These are phyloP conservation scores for Phytophthora hybrid DNA, from an alignment of 352 stramenopile genomes.

Conservation along the genomic window DNA sequence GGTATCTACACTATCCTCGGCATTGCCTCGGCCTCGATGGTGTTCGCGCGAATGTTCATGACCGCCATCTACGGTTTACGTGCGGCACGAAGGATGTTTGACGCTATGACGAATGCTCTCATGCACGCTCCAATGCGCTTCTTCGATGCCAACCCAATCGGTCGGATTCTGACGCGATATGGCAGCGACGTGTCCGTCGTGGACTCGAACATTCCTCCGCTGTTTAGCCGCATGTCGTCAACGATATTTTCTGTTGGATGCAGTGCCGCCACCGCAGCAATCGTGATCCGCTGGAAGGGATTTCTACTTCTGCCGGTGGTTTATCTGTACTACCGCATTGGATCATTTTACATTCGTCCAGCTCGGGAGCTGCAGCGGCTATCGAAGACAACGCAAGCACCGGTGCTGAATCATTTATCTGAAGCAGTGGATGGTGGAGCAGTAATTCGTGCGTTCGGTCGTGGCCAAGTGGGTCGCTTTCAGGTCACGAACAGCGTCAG, in stretches of 20 bases:
- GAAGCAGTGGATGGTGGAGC: conserved; percentile 58
- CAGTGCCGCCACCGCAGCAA: conserved; percentile 79
- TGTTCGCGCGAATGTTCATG: conserved; percentile 54
- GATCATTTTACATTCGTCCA: conserved; percentile 54
- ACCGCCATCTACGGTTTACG: conserved; percentile 52
- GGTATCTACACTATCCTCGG: conserved; percentile 53
- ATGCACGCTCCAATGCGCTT: conserved; percentile 91
- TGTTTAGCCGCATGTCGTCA: conserved; percentile 59
- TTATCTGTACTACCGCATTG: conserved; percentile 80
- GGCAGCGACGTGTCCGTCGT: conserved; percentile 91
- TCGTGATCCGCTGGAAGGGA: conserved; percentile 87
- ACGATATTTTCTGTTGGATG: conserved; percentile 83
- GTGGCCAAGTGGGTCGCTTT: conserved; percentile 51
- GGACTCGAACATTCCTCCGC: conserved; percentile 78
- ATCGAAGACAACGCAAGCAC: conserved; percentile 53
- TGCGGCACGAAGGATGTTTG: conserved; percentile 77
- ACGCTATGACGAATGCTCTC: conserved; percentile 88
- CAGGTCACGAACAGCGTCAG: conserved; percentile 39
- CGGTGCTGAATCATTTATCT: conserved; percentile 61
- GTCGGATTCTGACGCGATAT: conserved; percentile 93
- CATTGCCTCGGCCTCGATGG: conserved; percentile 48
- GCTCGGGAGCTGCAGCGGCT: conserved; percentile 63
- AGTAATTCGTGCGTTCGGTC: conserved; percentile 68
- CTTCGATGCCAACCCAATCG: conserved; percentile 93
- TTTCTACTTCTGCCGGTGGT: conserved; percentile 82